Percentiles rank a stretch among this genome's conserved stretches.
Conservation (phyloP, 148 eudicot species). For the Pharnaceum exiguum region DNA sequence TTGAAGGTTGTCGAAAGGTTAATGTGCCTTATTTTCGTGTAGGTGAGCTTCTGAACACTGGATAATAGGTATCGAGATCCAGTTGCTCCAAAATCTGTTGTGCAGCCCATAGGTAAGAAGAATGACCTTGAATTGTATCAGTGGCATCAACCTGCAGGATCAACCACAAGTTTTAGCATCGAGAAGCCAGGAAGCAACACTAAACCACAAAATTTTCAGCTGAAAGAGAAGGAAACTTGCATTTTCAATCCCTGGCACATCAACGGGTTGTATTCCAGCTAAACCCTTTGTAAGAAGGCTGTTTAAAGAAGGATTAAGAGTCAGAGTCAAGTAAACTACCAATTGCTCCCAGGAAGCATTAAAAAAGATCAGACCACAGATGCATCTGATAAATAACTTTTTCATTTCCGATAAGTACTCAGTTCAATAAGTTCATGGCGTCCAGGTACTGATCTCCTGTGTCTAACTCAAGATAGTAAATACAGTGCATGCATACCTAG, state of each 20-base stretch:
- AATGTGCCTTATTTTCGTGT: neutral
- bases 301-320: slow-evolving; percentile 22
- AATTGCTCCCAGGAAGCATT: no score
- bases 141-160: slow-evolving; percentile 80
- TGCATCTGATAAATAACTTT: no score
- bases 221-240: slow-evolving; percentile 30
- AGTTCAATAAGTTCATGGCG: no score
- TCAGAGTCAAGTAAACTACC: neutral
- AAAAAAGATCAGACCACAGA: no score
- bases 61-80: slow-evolving; percentile 72
- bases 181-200: neutral
- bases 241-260: slow-evolving; percentile 87
- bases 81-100: slow-evolving; percentile 72
- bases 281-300: slow-evolving; percentile 90
- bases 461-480: no score
- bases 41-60: slow-evolving; percentile 43
- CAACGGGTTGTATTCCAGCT: slow-evolving; percentile 90
- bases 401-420: no score
- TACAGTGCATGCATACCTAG: slow-evolving; percentile 44
- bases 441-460: no score
- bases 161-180: neutral
- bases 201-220: neutral
- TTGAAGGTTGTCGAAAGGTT: neutral
- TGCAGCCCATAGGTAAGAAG: slow-evolving; percentile 84
- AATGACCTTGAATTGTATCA: slow-evolving; percentile 76